phyloP scores from a whole-genome alignment of 2,329 filamentous ascomycete genomes.

The Xylariaceae sp. region DNA sequence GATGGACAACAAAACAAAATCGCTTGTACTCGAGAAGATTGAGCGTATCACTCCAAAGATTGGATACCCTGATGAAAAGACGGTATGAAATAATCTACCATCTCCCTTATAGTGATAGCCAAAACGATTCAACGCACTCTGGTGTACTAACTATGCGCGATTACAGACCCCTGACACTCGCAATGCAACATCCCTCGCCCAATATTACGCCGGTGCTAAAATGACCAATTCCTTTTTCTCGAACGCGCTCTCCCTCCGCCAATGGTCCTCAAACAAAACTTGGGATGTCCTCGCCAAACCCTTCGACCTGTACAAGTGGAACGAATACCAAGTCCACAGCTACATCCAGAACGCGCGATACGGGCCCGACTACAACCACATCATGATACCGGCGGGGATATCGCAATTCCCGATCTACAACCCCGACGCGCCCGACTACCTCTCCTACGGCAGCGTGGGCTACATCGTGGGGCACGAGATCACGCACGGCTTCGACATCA shows the following conservation, averaged over 20 bases:
- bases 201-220: constrained; percentile 59
- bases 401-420: constrained; percentile 68
- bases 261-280: constrained; percentile 48
- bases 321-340: constrained; percentile 57
- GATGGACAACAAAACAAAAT: constrained; percentile 65
- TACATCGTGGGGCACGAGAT: constrained; percentile 70
- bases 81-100: too few relatives aligned
- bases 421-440: constrained; percentile 56
- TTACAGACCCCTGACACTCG: constrained; percentile 53
- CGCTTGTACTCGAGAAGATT: constrained; percentile 65
- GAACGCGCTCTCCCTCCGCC: constrained; percentile 57
- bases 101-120: too few relatives aligned
- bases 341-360: constrained; percentile 65
- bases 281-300: constrained; percentile 65
- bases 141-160: background rate
- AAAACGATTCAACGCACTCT: too few relatives aligned
- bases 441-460: constrained; percentile 71
- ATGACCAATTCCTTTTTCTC: constrained; percentile 59
- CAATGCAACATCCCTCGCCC: constrained; percentile 30
- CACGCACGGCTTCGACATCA: constrained; percentile 70
- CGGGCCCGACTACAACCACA: constrained; percentile 65
- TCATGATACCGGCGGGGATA: constrained; percentile 70
- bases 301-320: constrained; percentile 62
- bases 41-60: constrained; percentile 70
- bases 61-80: constrained; percentile 54